Evolutionary conservation across 345 rosid genomes (phyloP).

Genomic region (Salix dunnii): DNA sequence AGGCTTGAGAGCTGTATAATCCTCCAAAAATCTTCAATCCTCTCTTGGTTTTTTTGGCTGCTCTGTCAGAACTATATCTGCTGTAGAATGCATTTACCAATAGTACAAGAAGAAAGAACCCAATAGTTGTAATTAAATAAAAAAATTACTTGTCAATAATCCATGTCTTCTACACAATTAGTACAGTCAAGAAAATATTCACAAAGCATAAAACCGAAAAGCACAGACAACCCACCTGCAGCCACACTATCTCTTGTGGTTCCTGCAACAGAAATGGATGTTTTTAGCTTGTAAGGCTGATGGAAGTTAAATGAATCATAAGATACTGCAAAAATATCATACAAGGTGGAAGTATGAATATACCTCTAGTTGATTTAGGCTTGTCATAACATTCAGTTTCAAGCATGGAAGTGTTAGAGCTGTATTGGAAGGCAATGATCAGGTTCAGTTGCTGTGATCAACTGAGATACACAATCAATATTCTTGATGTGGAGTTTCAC

Average conservation of each 20-base stretch:
- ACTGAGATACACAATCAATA: too few species aligned
- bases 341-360: too few species aligned
- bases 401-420: background rate
- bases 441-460: too few species aligned
- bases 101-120: background rate
- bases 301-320: too few species aligned
- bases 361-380: background rate
- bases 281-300: too few species aligned
- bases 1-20: slow-evolving; percentile 23
- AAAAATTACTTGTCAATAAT: background rate
- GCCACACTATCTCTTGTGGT: background rate
- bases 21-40: slow-evolving; percentile 21
- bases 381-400: slow-evolving; percentile 2
- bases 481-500: too few species aligned
- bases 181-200: background rate
- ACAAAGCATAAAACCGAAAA: background rate
- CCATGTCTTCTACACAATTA: background rate
- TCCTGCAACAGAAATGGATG: too few species aligned
- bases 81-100: background rate
- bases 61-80: background rate
- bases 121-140: background rate
- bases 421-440: too few species aligned
- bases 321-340: too few species aligned
- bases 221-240: background rate
- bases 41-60: slow-evolving; percentile 9